Conservation (phyloP, 495 filamentous ascomycete genomes). For the Parmelia sp. region DNA sequence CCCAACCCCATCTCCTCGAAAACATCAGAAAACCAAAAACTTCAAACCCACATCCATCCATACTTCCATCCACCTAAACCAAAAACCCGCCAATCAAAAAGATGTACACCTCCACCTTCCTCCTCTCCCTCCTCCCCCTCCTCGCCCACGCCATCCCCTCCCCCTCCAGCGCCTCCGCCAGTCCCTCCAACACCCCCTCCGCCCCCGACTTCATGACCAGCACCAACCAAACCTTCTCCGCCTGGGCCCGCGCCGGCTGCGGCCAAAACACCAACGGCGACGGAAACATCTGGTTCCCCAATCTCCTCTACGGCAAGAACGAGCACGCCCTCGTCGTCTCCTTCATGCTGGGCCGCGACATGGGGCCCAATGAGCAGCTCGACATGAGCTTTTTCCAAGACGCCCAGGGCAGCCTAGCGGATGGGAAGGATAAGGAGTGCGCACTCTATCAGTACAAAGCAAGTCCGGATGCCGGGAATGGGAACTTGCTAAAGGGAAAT, state of each 20-base stretch:
- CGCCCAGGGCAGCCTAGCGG: neutral
- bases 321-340: slow-evolving; percentile 2
- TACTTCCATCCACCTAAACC: neutral
- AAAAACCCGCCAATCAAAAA: neutral
- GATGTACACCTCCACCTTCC: neutral
- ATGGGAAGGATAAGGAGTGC: neutral
- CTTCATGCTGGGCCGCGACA: neutral
- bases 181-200: neutral
- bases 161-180: neutral
- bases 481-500: neutral
- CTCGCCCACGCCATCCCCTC: neutral
- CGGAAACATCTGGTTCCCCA: neutral
- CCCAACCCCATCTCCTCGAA: no score
- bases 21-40: no score
- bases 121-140: neutral
- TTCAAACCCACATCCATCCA: no score
- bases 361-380: neutral
- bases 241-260: neutral
- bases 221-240: neutral
- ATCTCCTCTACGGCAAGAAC: neutral
- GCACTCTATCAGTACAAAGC: neutral
- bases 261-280: neutral
- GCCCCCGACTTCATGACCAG: neutral
- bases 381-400: neutral
- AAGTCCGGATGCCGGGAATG: neutral